Base-by-base conservation (phyloP, 768 basidiomycete genomes). In the Pleurotus pulmonarius region DNA sequence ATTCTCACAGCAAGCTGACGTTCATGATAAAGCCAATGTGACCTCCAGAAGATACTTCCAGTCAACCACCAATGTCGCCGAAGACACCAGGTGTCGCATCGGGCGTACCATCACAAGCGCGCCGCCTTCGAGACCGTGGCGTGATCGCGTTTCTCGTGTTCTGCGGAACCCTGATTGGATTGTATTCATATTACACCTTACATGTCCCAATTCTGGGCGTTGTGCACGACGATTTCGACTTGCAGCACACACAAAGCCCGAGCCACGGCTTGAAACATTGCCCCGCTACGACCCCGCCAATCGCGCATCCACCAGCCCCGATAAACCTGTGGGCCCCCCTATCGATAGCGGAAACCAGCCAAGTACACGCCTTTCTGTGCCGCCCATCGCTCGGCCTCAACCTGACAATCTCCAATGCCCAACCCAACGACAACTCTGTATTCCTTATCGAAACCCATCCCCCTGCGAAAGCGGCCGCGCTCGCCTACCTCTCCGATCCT, bases 251-350 rank as follows among this genome's bases (percentile, higher is more conserved):
- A 8, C 9, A 34, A 53, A 13, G 1, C 51, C 25, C 49, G 11
- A 5, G 29, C 29, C 15, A 18, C 37, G 25, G 3, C 9, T 44
- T 74, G 22, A 63, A 64, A 45, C 71, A 72, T 48, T 82, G 80
- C 55, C 59, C 63, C 2, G 52, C 76, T 5, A 55, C 49, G 18
- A 49, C 64, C 3, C 68, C 71, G 16, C 73, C 61, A 12, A 54
- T 55, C n/a, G 78, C 77, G 0, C 61, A 59, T 0, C 73, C 76
- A 3, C 79, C 81, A 8, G 73, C 72, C 2, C 71, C 73, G 3
- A 56, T 68, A 40, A 84, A 86, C 59, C 69, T 77, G 12, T 86
- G 83, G 82, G 70, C 76, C 5, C 76, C 81, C 12, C 73, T 86
- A 48, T 70, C 75, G 3, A 55, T 79, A 25, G 41, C 64, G 2